These are phyloP conservation scores for Chaetomium globosum DNA, from an alignment of 2,329 filamentous ascomycete species.

Conservation along the genomic window DNA sequence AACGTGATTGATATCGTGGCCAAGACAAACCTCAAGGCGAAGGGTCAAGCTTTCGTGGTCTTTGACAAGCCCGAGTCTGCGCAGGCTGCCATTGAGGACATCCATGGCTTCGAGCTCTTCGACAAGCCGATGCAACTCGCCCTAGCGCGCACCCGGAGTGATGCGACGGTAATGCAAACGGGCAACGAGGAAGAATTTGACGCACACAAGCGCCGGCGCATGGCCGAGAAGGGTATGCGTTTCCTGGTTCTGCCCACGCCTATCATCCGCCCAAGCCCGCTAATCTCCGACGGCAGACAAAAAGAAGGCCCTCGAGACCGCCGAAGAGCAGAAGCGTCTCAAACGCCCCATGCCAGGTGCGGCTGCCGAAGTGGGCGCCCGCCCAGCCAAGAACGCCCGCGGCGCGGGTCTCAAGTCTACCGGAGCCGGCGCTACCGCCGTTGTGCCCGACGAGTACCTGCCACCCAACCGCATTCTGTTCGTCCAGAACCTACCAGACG, in stretches of 20 bases:
- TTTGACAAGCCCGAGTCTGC: conserved; percentile 83
- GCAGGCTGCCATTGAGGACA: conserved; percentile 77
- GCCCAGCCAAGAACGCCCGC: conserved; percentile 68
- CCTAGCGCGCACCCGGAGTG: conserved; percentile 79
- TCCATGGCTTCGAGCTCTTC: conserved; percentile 91
- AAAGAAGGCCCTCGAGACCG: conserved; percentile 81
- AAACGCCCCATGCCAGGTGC: conserved; percentile 56
- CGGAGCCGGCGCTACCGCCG: conserved; percentile 65
- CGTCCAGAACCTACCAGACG: conserved; percentile 86
- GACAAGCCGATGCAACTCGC: conserved; percentile 86
- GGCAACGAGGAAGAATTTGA: conserved; percentile 83
- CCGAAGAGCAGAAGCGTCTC: conserved; percentile 75
- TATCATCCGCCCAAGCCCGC: background rate
- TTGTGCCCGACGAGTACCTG: conserved; percentile 95
- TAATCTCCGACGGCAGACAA: conserved; percentile 51
- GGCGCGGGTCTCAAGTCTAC: conserved; percentile 77
- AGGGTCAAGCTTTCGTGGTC: conserved; percentile 94
- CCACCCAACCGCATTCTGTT: conserved; percentile 97
- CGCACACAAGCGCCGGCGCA: conserved; percentile 76
- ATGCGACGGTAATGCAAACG: conserved; percentile 77
- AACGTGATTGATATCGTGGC: conserved; percentile 72
- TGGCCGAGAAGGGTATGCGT: conserved; percentile 82
- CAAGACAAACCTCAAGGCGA: conserved; percentile 81
- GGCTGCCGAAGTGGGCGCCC: conserved; percentile 50
- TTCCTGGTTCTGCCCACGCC: background rate